Percentiles rank a stretch among this genome's conserved stretches.
phyloP scores from a whole-genome alignment of 2,329 filamentous ascomycete genomes.

The Pseudopyricularia cyperi region DNA sequence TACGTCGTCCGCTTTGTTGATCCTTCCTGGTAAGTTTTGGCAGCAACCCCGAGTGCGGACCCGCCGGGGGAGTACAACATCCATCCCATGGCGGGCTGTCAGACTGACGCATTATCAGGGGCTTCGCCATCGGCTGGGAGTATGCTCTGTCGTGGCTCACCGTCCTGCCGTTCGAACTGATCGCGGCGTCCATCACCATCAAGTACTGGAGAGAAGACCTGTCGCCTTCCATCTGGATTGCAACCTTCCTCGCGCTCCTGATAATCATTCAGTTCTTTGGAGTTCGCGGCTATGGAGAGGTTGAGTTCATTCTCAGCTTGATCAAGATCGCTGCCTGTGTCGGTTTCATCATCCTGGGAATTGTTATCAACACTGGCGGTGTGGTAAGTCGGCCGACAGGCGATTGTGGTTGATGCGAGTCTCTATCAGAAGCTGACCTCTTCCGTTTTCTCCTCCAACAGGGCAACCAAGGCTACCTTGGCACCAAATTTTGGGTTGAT shows the following conservation, averaged over 20 bases:
- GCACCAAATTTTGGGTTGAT: conserved; percentile 46
- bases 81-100: neutral
- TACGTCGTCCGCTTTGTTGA: conserved; percentile 49
- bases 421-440: neutral
- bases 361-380: conserved; percentile 44
- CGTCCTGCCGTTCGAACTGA: conserved; percentile 39
- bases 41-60: neutral
- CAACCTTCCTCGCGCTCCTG: conserved; percentile 38
- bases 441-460: neutral
- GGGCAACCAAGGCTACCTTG: conserved; percentile 43
- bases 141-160: conserved; percentile 36
- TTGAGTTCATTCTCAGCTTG: conserved; percentile 43
- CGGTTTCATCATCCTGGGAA: conserved; percentile 53
- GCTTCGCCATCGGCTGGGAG: conserved; percentile 41
- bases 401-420: neutral
- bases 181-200: conserved; percentile 40
- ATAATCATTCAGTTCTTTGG: conserved; percentile 40
- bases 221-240: conserved; percentile 41
- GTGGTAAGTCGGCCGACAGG: conserved; percentile 14
- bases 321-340: conserved; percentile 45
- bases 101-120: conserved; percentile 16
- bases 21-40: conserved; percentile 36
- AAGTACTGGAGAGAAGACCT: conserved; percentile 37
- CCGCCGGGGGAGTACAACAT: neutral
- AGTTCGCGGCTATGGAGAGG: conserved; percentile 43